phyloP scores from a whole-genome alignment of 805 yeast genomes.

The Saccharomyces kudriavzevii region DNA sequence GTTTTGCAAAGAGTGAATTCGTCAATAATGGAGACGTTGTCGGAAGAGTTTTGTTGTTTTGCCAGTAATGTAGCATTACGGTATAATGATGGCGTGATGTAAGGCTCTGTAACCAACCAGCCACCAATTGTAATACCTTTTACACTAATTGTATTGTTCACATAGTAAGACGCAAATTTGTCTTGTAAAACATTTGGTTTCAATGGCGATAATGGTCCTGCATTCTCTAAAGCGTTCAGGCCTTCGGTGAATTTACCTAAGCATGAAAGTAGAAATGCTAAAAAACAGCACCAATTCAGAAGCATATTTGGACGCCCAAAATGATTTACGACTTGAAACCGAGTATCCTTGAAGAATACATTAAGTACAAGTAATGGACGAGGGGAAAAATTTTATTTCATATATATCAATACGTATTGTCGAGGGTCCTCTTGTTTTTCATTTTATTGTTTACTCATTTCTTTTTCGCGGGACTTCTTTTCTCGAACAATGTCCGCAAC shows the following conservation, averaged over 20 bases:
- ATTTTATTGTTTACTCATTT: not conserved
- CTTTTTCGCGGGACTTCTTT: not conserved
- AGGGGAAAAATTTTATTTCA: not conserved
- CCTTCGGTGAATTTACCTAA: not conserved
- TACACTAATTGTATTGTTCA: slow-evolving; percentile 3
- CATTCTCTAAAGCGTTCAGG: not conserved
- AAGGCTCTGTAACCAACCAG: slow-evolving; percentile 67
- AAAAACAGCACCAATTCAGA: not conserved
- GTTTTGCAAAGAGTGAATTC: slow-evolving; percentile 47
- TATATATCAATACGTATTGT: not conserved
- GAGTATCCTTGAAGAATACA: not conserved
- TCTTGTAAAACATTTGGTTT: slow-evolving; percentile 1
- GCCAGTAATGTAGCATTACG: slow-evolving; percentile 23
- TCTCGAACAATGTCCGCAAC: not conserved
- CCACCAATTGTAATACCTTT: slow-evolving; percentile 57
- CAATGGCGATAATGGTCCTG: not conserved
- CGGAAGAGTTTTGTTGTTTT: slow-evolving; percentile 9
- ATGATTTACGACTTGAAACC: not conserved
- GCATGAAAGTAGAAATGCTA: not conserved
- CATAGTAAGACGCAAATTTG: slow-evolving; percentile 3
- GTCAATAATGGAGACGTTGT: slow-evolving; percentile 38
- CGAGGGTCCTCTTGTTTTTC: not conserved
- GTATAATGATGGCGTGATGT: slow-evolving; percentile 55
- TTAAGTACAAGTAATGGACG: not conserved
- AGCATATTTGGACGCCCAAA: not conserved